These are phyloP conservation scores for Fraxinus quadrangulata DNA, from an alignment of 257 asterid genomes.

Conservation along the genomic window DNA sequence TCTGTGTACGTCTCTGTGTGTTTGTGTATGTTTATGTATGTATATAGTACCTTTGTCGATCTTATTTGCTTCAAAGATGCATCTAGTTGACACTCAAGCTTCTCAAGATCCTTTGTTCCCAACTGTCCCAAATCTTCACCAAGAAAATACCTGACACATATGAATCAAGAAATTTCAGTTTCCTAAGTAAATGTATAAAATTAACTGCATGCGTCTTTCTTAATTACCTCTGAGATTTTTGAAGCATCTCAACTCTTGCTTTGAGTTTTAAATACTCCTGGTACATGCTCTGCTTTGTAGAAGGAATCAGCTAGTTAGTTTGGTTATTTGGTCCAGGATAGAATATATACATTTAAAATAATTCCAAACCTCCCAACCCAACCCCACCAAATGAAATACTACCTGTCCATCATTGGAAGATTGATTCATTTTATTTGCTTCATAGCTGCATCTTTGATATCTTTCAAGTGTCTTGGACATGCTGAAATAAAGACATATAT, in stretches of 20 bases:
- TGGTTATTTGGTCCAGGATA: too few species aligned
- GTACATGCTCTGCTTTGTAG: slow-evolving; percentile 44
- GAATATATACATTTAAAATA: too few species aligned
- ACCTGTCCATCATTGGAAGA: slow-evolving; percentile 50
- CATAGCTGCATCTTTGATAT: slow-evolving; percentile 55
- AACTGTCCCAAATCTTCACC: slow-evolving; percentile 67
- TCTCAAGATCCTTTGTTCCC: slow-evolving; percentile 52
- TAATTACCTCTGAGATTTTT: slow-evolving; percentile 67
- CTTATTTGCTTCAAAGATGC: slow-evolving; percentile 54
- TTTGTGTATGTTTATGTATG: too few species aligned
- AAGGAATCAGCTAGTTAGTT: background rate
- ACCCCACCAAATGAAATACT: background rate
- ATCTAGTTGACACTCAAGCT: slow-evolving; percentile 61
- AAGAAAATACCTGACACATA: slow-evolving; percentile 47
- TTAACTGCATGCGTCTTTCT: background rate
- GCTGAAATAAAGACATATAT: slow-evolving; percentile 26
- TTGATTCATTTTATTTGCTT: slow-evolving; percentile 41
- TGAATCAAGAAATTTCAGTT: background rate
- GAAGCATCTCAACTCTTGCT: slow-evolving; percentile 56
- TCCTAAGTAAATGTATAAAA: background rate
- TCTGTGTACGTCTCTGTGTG: too few species aligned
- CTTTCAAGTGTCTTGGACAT: slow-evolving; percentile 53
- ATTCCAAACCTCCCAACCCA: too few species aligned
- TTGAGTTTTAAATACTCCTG: slow-evolving; percentile 66
- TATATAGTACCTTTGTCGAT: slow-evolving; percentile 43